These are phyloP conservation scores for Eimeria acervulina DNA, from an alignment of 169 alveolate species.

Conservation along the genomic window DNA sequence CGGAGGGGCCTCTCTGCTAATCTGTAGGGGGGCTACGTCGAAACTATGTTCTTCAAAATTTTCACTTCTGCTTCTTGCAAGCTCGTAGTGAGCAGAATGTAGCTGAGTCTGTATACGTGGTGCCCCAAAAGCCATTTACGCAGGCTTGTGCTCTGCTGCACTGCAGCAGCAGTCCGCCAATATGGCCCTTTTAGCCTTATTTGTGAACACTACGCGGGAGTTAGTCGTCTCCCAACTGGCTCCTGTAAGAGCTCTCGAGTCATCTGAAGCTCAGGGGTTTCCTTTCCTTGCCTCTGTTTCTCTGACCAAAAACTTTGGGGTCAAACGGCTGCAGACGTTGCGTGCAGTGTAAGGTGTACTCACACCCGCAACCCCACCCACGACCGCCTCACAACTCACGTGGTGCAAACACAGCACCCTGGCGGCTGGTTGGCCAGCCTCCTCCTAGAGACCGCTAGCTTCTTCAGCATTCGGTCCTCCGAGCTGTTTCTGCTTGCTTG, in stretches of 20 bases:
- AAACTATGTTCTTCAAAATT: neutral
- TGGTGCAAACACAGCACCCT: slow-evolving; percentile 5
- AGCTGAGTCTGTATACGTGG: neutral
- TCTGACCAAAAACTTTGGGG: slow-evolving; percentile 35
- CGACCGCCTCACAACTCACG: neutral
- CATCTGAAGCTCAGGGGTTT: neutral
- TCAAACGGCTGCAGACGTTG: slow-evolving; percentile 40
- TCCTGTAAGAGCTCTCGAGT: neutral
- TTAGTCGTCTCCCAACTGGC: neutral
- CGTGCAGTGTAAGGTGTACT: slow-evolving; percentile 13
- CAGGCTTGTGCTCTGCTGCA: neutral
- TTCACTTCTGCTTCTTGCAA: neutral
- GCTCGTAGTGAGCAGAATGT: neutral
- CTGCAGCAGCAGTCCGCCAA: neutral
- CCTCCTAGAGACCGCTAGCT: neutral
- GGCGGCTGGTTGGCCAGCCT: slow-evolving; percentile 5
- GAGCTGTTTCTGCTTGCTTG: slow-evolving; percentile 22
- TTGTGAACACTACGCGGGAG: neutral
- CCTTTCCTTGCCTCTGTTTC: neutral
- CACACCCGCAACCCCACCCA: slow-evolving; percentile 10
- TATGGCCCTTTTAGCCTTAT: neutral
- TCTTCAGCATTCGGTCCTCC: neutral
- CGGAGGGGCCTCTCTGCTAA: slow-evolving; percentile 23
- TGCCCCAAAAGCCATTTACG: neutral
- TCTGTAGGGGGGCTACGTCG: neutral